Evolutionary conservation across 169 alveolate genomes (phyloP).

Genomic region (Plasmodium vivax): DNA sequence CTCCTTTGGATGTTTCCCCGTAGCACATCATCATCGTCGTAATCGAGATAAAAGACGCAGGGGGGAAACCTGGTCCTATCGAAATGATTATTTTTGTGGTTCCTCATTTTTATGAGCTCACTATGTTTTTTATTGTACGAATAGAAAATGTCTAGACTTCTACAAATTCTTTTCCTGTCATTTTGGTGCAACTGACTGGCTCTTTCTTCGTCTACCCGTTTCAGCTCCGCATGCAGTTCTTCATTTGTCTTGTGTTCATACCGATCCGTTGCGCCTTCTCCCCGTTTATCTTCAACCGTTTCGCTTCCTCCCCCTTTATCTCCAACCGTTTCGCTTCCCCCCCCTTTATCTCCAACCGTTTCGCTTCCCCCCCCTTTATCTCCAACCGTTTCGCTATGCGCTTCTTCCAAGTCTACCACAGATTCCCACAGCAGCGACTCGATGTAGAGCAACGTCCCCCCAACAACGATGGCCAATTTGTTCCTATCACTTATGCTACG

Average conservation of each 20-base stretch:
- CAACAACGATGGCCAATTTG: conserved; percentile 79
- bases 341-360: too few species aligned
- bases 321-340: too few species aligned
- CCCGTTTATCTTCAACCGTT: background rate
- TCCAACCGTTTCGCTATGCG: background rate
- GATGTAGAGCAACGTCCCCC: conserved; percentile 82
- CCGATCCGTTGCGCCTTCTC: background rate
- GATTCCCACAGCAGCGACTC: conserved; percentile 86
- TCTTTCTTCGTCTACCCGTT: conserved; percentile 79
- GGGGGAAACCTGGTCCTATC: conserved; percentile 47
- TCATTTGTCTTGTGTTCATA: conserved; percentile 63
- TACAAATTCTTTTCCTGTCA: conserved; percentile 82
- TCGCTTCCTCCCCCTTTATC: too few species aligned
- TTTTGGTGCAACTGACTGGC: conserved; percentile 80
- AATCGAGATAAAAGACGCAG: conserved; percentile 19
- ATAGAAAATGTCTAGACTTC: conserved; percentile 72
- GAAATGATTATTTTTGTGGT: conserved; percentile 56
- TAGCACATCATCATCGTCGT: conserved; percentile 72
- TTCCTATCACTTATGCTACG: conserved; percentile 21
- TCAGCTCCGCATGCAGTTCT: conserved; percentile 75
- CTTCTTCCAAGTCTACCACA: conserved; percentile 39
- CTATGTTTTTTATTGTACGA: conserved; percentile 79
- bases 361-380: too few species aligned
- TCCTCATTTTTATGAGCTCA: conserved; percentile 76
- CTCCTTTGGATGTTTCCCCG: conserved; percentile 73